Evolutionary conservation across 345 rosid genomes (phyloP).

Genomic region (Isatis tinctoria): DNA sequence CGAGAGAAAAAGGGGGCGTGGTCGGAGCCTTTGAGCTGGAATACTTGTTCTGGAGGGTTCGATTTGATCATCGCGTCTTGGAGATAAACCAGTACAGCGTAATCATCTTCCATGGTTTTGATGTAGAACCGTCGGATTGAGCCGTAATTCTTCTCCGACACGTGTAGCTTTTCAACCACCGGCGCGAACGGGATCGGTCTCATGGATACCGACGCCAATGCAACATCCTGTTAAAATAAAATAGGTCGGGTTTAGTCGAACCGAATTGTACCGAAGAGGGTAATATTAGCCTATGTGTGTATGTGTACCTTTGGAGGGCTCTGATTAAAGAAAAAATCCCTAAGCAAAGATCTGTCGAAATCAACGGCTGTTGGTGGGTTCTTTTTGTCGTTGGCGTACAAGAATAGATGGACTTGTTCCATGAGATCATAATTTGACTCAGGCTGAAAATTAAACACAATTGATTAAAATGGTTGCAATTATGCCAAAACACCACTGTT

Average conservation of each 20-base stretch:
- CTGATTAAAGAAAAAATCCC: conserved; percentile 76
- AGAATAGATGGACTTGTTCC: conserved; percentile 67
- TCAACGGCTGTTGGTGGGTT: conserved; percentile 89
- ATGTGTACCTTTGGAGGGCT: conserved; percentile 77
- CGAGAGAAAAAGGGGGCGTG: no score
- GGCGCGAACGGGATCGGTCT: no score
- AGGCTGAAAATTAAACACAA: conserved; percentile 37
- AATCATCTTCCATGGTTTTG: conserved; percentile 49
- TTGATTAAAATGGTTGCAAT: neutral
- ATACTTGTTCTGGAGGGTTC: conserved; percentile 55
- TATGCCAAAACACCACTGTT: no score
- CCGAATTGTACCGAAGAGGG: no score
- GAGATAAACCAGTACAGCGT: conserved; percentile 42
- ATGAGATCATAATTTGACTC: conserved; percentile 61
- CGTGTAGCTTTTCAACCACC: no score
- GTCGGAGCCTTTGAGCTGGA: conserved; percentile 59
- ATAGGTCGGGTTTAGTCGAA: no score
- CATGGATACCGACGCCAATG: no score
- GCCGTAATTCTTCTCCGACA: conserved; percentile 49
- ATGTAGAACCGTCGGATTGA: conserved; percentile 51
- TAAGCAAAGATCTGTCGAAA: conserved; percentile 68
- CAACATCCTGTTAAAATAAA: no score
- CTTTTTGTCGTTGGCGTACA: conserved; percentile 81
- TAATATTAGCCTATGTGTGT: conserved; percentile 12
- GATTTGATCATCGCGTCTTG: conserved; percentile 55